Evolutionary conservation across 495 filamentous ascomycete species (phyloP), one percentile per base, ranked within the genome.

Genomic region (Aspergillus saccharolyticus): DNA sequence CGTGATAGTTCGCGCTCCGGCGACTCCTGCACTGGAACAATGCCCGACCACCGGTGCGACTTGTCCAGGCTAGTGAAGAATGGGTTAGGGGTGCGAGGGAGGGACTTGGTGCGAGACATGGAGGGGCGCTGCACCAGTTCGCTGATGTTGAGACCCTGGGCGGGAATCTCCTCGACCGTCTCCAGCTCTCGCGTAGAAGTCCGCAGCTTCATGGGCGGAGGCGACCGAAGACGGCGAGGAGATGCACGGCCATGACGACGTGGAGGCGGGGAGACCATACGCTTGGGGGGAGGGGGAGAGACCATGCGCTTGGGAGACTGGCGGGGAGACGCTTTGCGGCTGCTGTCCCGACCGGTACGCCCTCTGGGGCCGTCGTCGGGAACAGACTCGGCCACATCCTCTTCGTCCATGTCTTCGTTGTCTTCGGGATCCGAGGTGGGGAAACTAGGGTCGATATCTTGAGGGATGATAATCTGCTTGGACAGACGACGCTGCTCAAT

Each of bases 381-480:
- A 24, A 50, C 50, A 21, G 65, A 57, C n/a, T 62, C 65, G 24
- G 80, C 75, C 14, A 70, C 70, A 42, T 77, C 78, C 10, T 82
- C 79, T 46, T 82, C 74, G 14, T 79, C 74, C 21, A 89, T 83
- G 55, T 92, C 88, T 21, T 88, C 83, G 9, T 91, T 81, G 56
- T 94, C 88, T 59, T 96, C 93, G 0, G 86, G 87, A 59, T 97
- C 94, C 1, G 91, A 96, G 8, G 90, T 90, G 0, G 94, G 94
- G 66, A 97, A 97, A 68, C 90, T 96, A 10, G 94, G 94, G 66
- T 98, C 94, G 58, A 98, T 97, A 62, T 98, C 95, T 62, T 97
- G 94, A 44, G 94, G 91, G 22, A 90, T 88, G 24, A 78, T 63
- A 55, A 85, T 82, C 56, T 89, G 89, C 71, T 90, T 96, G 53